Evolutionary conservation across 2,329 filamentous ascomycete species (phyloP).

Genomic region (Fusarium torulosum): DNA sequence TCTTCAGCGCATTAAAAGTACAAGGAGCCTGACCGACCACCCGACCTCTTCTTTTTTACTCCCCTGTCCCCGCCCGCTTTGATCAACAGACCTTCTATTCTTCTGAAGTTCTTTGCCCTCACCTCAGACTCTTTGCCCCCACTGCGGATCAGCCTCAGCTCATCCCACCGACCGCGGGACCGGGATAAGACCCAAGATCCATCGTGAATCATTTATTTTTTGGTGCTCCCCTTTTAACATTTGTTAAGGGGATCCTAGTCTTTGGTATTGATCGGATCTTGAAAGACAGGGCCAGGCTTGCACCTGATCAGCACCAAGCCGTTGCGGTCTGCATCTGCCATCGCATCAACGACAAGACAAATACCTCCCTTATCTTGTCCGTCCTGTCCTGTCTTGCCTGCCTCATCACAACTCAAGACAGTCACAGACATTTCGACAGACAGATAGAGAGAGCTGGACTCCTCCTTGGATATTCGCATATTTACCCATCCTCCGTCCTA

Average conservation of each 20-base stretch:
- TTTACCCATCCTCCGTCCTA: constrained; percentile 8
- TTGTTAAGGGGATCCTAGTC: constrained; percentile 32
- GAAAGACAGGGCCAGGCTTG: constrained; percentile 31
- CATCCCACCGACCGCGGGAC: constrained; percentile 39
- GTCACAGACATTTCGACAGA: constrained; percentile 4
- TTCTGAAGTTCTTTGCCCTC: background rate
- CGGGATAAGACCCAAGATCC: constrained; percentile 27
- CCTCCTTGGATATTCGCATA: constrained; percentile 26
- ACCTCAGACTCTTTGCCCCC: constrained; percentile 20
- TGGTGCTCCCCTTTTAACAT: constrained; percentile 14
- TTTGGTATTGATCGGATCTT: constrained; percentile 23
- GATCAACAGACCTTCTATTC: constrained; percentile 20
- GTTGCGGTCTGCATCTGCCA: constrained; percentile 27
- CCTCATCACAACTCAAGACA: constrained; percentile 27
- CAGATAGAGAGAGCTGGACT: constrained; percentile 46
- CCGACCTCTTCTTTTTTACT: constrained; percentile 24
- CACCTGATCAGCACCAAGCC: constrained; percentile 18
- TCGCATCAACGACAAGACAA: constrained; percentile 22
- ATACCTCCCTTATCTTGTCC: constrained; percentile 25
- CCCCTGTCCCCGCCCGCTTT: background rate
- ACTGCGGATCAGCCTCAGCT: constrained; percentile 38
- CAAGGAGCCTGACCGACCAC: constrained; percentile 26
- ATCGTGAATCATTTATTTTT: constrained; percentile 37
- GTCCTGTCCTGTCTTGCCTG: constrained; percentile 3
- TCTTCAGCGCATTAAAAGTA: constrained; percentile 20